Evolutionary conservation across 2,329 filamentous ascomycete genomes (phyloP).

Genomic region (Fusarium pseudograminearum): DNA sequence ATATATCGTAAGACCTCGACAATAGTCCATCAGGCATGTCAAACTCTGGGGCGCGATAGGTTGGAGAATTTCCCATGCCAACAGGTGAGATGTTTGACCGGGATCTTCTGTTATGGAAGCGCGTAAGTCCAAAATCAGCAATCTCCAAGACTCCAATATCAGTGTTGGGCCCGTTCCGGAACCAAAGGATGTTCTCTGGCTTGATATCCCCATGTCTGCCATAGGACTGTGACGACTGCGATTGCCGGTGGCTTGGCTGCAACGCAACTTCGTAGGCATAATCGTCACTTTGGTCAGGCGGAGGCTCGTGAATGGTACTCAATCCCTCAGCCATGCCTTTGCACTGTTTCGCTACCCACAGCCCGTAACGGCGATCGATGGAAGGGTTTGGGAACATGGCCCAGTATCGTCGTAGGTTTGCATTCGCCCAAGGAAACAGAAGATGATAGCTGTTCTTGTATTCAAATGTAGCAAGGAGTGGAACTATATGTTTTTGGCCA

Average conservation of each 20-base stretch:
- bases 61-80: background rate
- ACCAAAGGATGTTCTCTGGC: slow-evolving; percentile 11
- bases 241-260: background rate
- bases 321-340: slow-evolving; percentile 4
- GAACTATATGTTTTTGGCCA: background rate
- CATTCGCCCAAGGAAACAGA: background rate
- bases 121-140: slow-evolving; percentile 1
- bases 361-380: background rate
- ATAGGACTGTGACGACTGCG: background rate
- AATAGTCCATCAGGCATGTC: slow-evolving; percentile 2
- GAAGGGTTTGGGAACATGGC: slow-evolving; percentile 6
- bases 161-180: slow-evolving; percentile 1
- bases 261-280: slow-evolving; percentile 3
- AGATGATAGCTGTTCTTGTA: slow-evolving; percentile 8
- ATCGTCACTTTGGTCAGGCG: background rate
- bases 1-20: slow-evolving; percentile 1
- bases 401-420: slow-evolving; percentile 2
- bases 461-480: background rate
- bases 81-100: background rate
- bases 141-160: slow-evolving; percentile 2
- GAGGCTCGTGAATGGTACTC: background rate
- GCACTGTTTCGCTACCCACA: slow-evolving; percentile 7
- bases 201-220: slow-evolving; percentile 1
- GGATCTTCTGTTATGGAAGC: background rate
- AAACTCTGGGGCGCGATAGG: background rate